phyloP scores from a whole-genome alignment of 768 basidiomycete species.

The Boletus rex-veris region DNA sequence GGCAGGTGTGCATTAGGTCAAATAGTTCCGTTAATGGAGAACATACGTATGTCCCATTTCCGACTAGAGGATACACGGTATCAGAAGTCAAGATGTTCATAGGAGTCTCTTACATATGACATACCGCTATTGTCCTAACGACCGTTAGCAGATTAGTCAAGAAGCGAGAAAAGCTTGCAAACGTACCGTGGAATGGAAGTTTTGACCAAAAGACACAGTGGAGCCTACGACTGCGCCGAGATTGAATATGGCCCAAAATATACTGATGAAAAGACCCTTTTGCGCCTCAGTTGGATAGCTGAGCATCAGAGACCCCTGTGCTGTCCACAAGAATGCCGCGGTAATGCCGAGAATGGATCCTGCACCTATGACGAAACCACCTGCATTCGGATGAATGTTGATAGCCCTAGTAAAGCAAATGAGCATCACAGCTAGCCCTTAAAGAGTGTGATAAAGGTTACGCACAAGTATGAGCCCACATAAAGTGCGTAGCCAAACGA shows the following conservation, averaged over 20 bases:
- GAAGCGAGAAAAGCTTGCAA: no score
- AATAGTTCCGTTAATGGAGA: no score
- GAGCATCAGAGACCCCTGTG: slow-evolving; percentile 75
- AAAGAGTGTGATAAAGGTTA: background rate
- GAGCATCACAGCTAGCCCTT: background rate
- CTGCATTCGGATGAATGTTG: slow-evolving; percentile 62
- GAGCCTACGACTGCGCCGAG: slow-evolving; percentile 74
- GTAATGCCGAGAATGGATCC: slow-evolving; percentile 71
- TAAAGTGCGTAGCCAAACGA: slow-evolving; percentile 72
- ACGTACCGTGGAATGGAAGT: slow-evolving; percentile 56
- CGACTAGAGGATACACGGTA: slow-evolving; percentile 38
- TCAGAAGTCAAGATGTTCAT: background rate
- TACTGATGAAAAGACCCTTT: slow-evolving; percentile 69
- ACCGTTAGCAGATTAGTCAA: no score
- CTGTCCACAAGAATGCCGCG: slow-evolving; percentile 70
- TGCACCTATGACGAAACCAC: slow-evolving; percentile 62
- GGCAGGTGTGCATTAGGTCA: no score
- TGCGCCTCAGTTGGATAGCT: slow-evolving; percentile 74
- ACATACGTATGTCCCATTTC: slow-evolving; percentile 66
- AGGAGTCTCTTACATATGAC: no score
- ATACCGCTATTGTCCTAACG: no score
- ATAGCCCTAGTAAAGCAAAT: slow-evolving; percentile 43
- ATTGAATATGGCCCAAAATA: slow-evolving; percentile 82
- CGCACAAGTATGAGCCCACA: slow-evolving; percentile 67
- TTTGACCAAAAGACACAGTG: slow-evolving; percentile 66